Evolutionary conservation across 2,329 filamentous ascomycete species (phyloP).

Genomic region (Rhynchosporium agropyri): DNA sequence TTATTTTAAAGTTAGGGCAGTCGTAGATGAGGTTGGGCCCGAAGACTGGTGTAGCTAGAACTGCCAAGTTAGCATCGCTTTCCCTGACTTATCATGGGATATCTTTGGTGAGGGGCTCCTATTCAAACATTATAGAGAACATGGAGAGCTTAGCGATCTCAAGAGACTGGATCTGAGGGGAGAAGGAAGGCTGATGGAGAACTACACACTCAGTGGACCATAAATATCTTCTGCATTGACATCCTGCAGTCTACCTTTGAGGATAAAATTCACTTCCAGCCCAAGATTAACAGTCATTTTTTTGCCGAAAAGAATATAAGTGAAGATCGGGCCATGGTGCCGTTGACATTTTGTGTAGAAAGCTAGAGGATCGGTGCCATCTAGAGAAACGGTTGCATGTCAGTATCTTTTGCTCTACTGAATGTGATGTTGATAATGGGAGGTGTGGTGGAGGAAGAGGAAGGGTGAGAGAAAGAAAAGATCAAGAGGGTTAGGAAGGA

Average conservation of each 20-base stretch:
- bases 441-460: background rate
- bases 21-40: conserved; percentile 86
- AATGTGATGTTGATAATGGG: background rate
- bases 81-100: no score
- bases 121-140: no score
- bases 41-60: conserved; percentile 59
- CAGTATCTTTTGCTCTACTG: no score
- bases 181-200: background rate
- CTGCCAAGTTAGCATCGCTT: background rate
- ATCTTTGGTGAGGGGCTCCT: no score
- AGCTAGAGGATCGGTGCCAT: conserved; percentile 3
- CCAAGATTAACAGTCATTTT: conserved; percentile 87
- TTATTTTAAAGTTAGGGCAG: conserved; percentile 84
- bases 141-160: background rate
- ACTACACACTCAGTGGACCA: conserved; percentile 60
- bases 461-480: background rate
- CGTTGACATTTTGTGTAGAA: background rate
- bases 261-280: conserved; percentile 77
- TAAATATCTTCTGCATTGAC: conserved; percentile 92
- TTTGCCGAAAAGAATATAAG: conserved; percentile 68
- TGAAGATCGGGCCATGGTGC: conserved; percentile 1
- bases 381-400: background rate
- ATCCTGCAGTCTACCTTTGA: conserved; percentile 88
- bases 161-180: background rate
- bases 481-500: background rate